Conservation (phyloP, 2,329 filamentous ascomycete species). For the Daldinia sp. region DNA sequence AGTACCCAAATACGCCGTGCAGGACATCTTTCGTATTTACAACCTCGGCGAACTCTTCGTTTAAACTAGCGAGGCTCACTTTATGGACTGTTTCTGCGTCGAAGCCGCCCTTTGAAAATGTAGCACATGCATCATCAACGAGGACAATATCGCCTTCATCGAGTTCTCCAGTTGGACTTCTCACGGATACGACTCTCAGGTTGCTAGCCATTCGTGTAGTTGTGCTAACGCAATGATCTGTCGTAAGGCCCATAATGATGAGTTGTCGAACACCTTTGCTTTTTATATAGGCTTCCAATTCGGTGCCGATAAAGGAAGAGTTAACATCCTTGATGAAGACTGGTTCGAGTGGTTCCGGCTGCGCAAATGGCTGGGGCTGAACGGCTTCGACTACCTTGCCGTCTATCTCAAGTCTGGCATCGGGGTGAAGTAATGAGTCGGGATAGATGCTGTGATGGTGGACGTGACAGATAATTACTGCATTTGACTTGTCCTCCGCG, state of each 20-base stretch:
- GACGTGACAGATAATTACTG: constrained; percentile 57
- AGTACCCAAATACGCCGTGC: not conserved
- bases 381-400: constrained; percentile 49
- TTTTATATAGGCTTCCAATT: constrained; percentile 54
- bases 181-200: constrained; percentile 54
- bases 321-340: constrained; percentile 59
- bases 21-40: constrained; percentile 21
- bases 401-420: constrained; percentile 24
- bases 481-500: constrained; percentile 2
- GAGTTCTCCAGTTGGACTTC: constrained; percentile 45
- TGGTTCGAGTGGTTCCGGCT: constrained; percentile 52
- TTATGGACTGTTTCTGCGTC: constrained; percentile 61
- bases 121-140: constrained; percentile 51
- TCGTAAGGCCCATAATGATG: constrained; percentile 58
- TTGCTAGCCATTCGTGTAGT: constrained; percentile 62
- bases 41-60: constrained; percentile 59
- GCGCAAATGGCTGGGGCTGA: constrained; percentile 38
- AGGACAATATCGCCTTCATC: constrained; percentile 50
- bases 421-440: constrained; percentile 54
- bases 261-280: constrained; percentile 50
- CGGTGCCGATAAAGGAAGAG: constrained; percentile 60
- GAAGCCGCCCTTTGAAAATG: constrained; percentile 57
- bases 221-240: constrained; percentile 64
- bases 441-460: constrained; percentile 57
- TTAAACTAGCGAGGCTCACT: constrained; percentile 54